Evolutionary conservation across 768 basidiomycete genomes (phyloP), one percentile per base, ranked within the genome.

Genomic region (Fistulinella prunicolor): DNA sequence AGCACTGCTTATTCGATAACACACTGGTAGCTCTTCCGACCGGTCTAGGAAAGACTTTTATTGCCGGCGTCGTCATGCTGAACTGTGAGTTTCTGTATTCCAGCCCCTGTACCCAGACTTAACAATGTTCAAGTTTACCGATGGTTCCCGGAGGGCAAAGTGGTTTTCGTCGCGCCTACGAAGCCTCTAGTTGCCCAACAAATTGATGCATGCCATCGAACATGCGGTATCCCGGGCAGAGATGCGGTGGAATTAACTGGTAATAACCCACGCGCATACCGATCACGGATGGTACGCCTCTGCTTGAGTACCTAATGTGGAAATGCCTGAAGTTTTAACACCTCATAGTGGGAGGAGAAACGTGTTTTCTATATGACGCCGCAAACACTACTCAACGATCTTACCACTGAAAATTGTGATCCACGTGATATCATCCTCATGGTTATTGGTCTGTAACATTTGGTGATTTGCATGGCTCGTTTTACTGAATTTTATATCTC

Each of bases 151-250:
- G 77, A 86, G 39, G 90, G 91, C 16, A 94, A 92, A 59, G 85
- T 98, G 14, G 77, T 98, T 26, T 99, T 99, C 60, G 83, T 97
- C 38, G 95, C 95, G 0, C 95, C 95, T 2, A 94, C 96, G 3
- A 95, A 94, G 60, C 96, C 96, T 5, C 78, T 99, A 6, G 96
- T 99, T 21, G 82, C 90, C 4, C 96, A 99, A 62, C 96, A 99
- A 61, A 82, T 97, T 32, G 82, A 86, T 42, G 94, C 96, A 2
- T 97, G 91, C 62, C 96, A 96, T 59, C 77, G 85, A 62, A 84
- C 85, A 5, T 97, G 94, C 57, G 96, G 96, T 6, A 97, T 98
- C 43, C 90, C 94, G 16, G 88, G 89, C 6, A 74, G 71, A 42
- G 89, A 94, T 60, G 89, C 92, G 0, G 75, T 82, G 9, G 94